Evolutionary conservation across 2,329 filamentous ascomycete genomes (phyloP).

Genomic region (Trichoderma sp.): DNA sequence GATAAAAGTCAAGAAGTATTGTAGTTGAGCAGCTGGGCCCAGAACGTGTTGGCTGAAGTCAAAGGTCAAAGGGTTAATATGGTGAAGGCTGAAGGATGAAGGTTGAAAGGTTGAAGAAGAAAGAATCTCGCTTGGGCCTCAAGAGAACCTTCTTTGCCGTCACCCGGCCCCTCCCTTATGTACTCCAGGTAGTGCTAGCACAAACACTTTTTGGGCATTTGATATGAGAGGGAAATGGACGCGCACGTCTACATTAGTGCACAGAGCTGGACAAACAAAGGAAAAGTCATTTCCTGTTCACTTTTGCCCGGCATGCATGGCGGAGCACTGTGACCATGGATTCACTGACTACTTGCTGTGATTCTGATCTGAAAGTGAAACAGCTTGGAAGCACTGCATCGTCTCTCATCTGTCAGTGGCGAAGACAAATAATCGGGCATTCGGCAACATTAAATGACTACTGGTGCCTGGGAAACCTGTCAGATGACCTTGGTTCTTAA

Average conservation of each 20-base stretch:
- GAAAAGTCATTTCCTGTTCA: neutral
- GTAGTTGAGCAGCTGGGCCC: neutral
- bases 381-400: neutral
- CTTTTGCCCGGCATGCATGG: neutral
- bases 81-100: neutral
- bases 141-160: neutral
- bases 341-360: neutral
- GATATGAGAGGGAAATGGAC: neutral
- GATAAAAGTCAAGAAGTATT: neutral
- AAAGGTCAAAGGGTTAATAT: neutral
- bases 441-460: neutral
- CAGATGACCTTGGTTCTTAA: neutral
- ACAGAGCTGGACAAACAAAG: neutral
- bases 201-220: neutral
- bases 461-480: neutral
- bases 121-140: slow-evolving; percentile 10
- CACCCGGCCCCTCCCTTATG: neutral
- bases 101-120: neutral
- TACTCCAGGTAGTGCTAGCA: neutral
- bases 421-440: neutral
- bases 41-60: neutral
- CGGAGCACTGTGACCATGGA: neutral
- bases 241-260: neutral
- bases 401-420: neutral
- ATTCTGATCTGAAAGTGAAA: neutral